Conservation (phyloP, 768 basidiomycete genomes). For the Suillus occidentalis region DNA sequence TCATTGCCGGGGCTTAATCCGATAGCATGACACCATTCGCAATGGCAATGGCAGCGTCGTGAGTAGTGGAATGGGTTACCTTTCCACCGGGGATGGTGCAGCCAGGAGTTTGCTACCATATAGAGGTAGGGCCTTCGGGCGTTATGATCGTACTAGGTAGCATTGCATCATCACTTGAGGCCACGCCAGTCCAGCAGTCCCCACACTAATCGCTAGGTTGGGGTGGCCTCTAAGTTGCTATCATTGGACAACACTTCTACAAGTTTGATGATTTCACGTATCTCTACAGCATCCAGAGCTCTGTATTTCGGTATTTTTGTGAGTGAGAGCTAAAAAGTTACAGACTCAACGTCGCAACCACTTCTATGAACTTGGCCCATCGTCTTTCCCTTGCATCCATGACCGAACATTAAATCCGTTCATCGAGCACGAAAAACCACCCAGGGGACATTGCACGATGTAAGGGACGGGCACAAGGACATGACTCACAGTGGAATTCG, state of each 20-base stretch:
- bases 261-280: neutral
- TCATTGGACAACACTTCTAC: neutral
- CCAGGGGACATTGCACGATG: slow-evolving; percentile 6
- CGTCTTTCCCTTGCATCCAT: slow-evolving; percentile 43
- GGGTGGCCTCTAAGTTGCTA: neutral
- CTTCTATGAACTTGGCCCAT: slow-evolving; percentile 47
- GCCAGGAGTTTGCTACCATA: too few species aligned
- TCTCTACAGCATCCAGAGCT: neutral
- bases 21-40: neutral
- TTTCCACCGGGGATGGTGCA: too few species aligned
- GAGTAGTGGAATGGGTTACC: neutral
- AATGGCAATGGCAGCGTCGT: too few species aligned
- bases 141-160: too few species aligned
- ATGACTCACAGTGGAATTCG: slow-evolving; percentile 36
- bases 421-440: slow-evolving; percentile 51
- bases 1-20: neutral
- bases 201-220: neutral
- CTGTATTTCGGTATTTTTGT: neutral
- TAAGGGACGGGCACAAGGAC: neutral
- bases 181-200: neutral
- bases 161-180: too few species aligned
- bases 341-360: slow-evolving; percentile 21
- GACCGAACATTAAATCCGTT: slow-evolving; percentile 44
- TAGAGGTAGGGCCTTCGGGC: too few species aligned
- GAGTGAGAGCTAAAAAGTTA: slow-evolving; percentile 9